Evolutionary conservation across 2,329 filamentous ascomycete genomes (phyloP), one percentile per base, ranked within the genome.

Genomic region (Penicillium carneum): DNA sequence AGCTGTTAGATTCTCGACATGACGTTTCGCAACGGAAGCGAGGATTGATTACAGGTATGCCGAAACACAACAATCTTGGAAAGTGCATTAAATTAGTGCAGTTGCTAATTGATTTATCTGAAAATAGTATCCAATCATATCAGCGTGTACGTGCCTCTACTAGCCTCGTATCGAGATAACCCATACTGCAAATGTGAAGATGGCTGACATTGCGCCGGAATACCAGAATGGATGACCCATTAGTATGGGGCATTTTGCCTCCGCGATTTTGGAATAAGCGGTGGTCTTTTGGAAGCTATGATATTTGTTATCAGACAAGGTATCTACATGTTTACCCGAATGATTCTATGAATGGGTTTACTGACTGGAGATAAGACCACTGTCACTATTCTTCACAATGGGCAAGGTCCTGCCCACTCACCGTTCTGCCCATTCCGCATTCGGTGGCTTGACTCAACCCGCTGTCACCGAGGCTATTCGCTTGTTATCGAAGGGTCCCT

Each of bases 371-470:
- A 38, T 47, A 34, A 20, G 92, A 73, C 74, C 86, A 41, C 79
- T 89, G 4, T 87, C 88, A 5, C 84, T 86, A 26, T 98, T 98
- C 84, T 99, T 99, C 82, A 88, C 85, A 56, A 83, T 91, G 61
- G 95, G 95, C 61, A 94, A 98, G 79, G 91, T 95, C 29, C 84
- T 99, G 3, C 95, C 95, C 8, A 96, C 91, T 7, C 93, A 97
- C 77, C 90, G 95, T 52, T 80, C 86, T 23, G 87, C 87, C 63
- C 88, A 98, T 80, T 97, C 92, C 2, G 81, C 85, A 7, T 82
- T 89, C 67, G 95, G 94, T 59, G 94, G 95, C 8, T 85, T 95
- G 47, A 96, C 95, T 74, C 95, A 99, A 74, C 90, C 94, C 0
- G 95, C 92, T 50, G 87, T 98, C 69, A 88, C 89, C 6, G 89